These are phyloP conservation scores for sorghum (Sorghum bicolor) DNA, from an alignment of 176 grass and related monocot genomes.

Conservation along the genomic window Sorghum_bicolor_NCBIv3 NC_012873.2:8150501-8151000, in stretches of 20 bases:
- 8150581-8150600: background rate
- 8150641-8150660: constrained; percentile 60
- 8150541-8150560: background rate
- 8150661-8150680: constrained; percentile 50
- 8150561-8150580: background rate
- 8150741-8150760: background rate
- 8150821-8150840: background rate
- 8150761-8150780: constrained; percentile 1
- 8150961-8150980: constrained; percentile 26
- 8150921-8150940: background rate
- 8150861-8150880: background rate
- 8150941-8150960: background rate
- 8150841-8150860: background rate
- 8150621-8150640: constrained; percentile 53
- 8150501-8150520: constrained; percentile 39
- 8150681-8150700: background rate
- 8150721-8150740: background rate
- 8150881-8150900: background rate
- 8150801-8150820: background rate
- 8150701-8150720: background rate
- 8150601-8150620: constrained; percentile 60
- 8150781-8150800: background rate
- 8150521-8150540: background rate
- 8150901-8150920: background rate
- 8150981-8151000: constrained; percentile 49